Conservation (phyloP, 306 rosid species). For the Erythrophleum fordii region DNA sequence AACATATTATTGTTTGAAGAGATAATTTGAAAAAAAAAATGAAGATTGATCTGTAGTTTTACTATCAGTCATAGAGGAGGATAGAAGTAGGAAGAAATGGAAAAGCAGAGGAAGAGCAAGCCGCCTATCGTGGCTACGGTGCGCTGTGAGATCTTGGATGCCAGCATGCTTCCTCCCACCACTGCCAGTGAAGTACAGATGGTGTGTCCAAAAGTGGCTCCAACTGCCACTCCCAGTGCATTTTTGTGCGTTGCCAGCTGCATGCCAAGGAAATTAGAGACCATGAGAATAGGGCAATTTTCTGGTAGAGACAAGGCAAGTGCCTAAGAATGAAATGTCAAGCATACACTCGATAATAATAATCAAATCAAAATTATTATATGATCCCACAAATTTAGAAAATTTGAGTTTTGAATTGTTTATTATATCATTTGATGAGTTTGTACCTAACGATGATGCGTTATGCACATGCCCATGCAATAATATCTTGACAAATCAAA, state of each 20-base stretch:
- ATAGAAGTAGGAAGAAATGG: conserved; percentile 89
- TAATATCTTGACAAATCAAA: too few species aligned
- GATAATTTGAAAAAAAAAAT: neutral
- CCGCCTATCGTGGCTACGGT: conserved; percentile 97
- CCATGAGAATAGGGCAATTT: neutral
- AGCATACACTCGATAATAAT: neutral
- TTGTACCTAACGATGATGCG: too few species aligned
- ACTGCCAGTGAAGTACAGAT: conserved; percentile 96
- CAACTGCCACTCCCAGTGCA: conserved; percentile 91
- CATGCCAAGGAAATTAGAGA: neutral
- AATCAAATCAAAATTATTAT: neutral
- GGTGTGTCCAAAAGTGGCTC: conserved; percentile 95
- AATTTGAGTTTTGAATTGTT: neutral
- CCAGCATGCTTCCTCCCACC: conserved; percentile 97
- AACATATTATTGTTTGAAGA: neutral
- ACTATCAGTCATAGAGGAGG: conserved; percentile 71
- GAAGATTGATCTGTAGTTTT: conserved; percentile 39
- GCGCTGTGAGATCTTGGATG: conserved; percentile 95
- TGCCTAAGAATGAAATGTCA: neutral
- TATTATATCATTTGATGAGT: neutral
- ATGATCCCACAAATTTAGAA: neutral
- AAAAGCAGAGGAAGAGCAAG: conserved; percentile 92
- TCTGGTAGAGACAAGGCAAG: neutral
- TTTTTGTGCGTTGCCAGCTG: conserved; percentile 99
- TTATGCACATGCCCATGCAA: too few species aligned